Evolutionary conservation across 2,329 filamentous ascomycete species (phyloP).

Genomic region (Bipolaris cookei): DNA sequence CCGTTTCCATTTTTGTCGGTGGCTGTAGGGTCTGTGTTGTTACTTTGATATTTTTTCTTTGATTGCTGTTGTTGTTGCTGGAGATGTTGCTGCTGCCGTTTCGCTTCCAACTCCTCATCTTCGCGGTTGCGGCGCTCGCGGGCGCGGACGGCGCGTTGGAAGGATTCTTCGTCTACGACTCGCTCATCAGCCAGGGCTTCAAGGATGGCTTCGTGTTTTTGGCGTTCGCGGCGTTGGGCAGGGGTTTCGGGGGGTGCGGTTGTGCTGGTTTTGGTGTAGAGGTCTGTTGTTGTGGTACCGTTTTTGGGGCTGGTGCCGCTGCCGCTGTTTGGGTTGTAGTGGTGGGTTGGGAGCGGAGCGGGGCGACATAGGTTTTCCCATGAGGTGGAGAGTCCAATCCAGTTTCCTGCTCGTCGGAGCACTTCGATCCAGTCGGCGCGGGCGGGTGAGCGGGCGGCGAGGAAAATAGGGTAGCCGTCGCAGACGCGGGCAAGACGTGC

Average conservation of each 20-base stretch:
- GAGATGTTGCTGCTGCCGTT: slow-evolving; percentile 5
- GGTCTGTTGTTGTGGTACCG: slow-evolving; percentile 1
- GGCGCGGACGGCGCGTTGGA: slow-evolving; percentile 67
- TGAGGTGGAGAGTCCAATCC: slow-evolving; percentile 67
- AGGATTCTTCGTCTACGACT: slow-evolving; percentile 70
- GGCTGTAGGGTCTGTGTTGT: neutral
- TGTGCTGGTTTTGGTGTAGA: slow-evolving; percentile 1
- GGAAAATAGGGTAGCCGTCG: slow-evolving; percentile 82
- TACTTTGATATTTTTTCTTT: no score
- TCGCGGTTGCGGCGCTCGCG: slow-evolving; percentile 63
- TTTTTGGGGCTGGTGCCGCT: neutral
- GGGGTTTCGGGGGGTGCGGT: slow-evolving; percentile 50
- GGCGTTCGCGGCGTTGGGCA: slow-evolving; percentile 63
- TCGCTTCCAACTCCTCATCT: slow-evolving; percentile 58
- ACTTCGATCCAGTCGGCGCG: slow-evolving; percentile 83
- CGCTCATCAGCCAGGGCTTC: slow-evolving; percentile 72
- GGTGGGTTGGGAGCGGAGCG: slow-evolving; percentile 51
- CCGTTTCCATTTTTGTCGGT: neutral
- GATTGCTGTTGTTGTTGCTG: neutral
- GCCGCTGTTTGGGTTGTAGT: neutral
- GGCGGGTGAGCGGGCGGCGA: slow-evolving; percentile 72
- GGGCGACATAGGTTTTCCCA: slow-evolving; percentile 74
- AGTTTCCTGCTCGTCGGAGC: slow-evolving; percentile 70
- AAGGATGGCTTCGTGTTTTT: slow-evolving; percentile 69
- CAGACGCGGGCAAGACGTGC: slow-evolving; percentile 74